These are phyloP conservation scores for Penicillium polonicum DNA, from an alignment of 2,329 filamentous ascomycete genomes.

Conservation along the genomic window DNA sequence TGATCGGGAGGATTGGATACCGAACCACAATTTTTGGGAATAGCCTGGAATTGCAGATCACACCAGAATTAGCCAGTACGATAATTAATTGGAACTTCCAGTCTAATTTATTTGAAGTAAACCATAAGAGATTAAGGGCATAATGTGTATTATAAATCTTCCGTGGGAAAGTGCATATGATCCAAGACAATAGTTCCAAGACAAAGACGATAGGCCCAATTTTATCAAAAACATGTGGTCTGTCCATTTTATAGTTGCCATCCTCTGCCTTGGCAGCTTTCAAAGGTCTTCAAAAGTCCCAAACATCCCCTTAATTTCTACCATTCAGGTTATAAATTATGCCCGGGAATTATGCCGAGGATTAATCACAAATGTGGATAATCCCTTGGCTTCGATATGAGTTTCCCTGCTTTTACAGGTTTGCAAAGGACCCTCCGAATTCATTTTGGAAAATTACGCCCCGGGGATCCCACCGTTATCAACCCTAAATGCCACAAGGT, in stretches of 20 bases:
- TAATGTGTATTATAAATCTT: neutral
- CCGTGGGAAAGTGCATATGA: too few relatives aligned
- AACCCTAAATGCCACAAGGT: slow-evolving; percentile 13
- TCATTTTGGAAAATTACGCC: slow-evolving; percentile 9
- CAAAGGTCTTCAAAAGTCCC: neutral
- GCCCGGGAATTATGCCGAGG: too few relatives aligned
- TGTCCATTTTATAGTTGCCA: neutral
- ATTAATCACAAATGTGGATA: neutral
- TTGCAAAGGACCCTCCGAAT: slow-evolving; percentile 13
- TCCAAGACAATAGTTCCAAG: too few relatives aligned
- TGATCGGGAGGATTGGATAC: neutral
- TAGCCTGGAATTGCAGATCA: neutral
- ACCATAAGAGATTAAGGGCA: neutral
- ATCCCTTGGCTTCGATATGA: neutral
- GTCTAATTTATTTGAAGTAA: neutral
- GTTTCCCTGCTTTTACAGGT: neutral
- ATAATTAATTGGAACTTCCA: neutral
- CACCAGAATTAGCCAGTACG: neutral
- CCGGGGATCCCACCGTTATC: slow-evolving; percentile 3
- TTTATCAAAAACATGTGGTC: neutral
- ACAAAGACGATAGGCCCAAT: neutral
- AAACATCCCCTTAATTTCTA: neutral
- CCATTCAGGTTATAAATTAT: neutral
- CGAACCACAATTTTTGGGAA: neutral
- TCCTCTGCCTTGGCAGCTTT: neutral